phyloP scores from a whole-genome alignment of 495 filamentous ascomycete species.

The Penicillium atrosanguineum region DNA sequence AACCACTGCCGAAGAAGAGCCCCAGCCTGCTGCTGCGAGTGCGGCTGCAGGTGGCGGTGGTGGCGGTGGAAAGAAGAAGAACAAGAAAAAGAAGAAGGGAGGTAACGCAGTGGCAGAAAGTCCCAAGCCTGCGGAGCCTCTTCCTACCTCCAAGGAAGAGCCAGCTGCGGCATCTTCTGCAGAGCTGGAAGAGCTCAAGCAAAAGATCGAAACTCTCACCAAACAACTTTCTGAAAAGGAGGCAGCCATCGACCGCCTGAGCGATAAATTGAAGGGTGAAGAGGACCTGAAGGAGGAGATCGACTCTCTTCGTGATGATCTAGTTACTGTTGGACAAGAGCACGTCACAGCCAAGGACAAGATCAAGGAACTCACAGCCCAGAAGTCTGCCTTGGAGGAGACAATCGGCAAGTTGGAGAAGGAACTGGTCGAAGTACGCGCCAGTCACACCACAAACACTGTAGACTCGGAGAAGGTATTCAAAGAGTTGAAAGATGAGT shows the following conservation, averaged over 20 bases:
- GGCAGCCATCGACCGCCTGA: conserved; percentile 61
- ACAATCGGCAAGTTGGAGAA: conserved; percentile 65
- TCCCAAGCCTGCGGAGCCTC: conserved; percentile 28
- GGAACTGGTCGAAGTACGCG: conserved; percentile 57
- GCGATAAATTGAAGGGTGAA: conserved; percentile 65
- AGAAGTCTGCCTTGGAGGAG: conserved; percentile 59
- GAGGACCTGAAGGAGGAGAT: conserved; percentile 86
- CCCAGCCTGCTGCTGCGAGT: conserved; percentile 21
- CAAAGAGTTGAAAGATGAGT: conserved; percentile 63
- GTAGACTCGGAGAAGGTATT: conserved; percentile 55
- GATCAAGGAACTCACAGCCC: conserved; percentile 63
- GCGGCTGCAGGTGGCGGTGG: conserved; percentile 15
- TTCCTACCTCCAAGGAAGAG: conserved; percentile 18
- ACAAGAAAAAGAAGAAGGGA: conserved; percentile 88
- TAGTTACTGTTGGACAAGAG: conserved; percentile 72
- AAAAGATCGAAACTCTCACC: conserved; percentile 54
- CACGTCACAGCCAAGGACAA: conserved; percentile 80
- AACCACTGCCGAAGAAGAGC: conserved; percentile 15
- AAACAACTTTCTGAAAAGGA: conserved; percentile 71
- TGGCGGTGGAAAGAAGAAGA: conserved; percentile 58
- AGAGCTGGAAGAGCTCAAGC: conserved; percentile 45
- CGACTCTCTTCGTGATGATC: conserved; percentile 74
- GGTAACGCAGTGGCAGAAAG: conserved; percentile 49
- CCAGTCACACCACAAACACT: conserved; percentile 45
- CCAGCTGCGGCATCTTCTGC: conserved; percentile 10